phyloP scores from a whole-genome alignment of 2,329 filamentous ascomycete genomes.

The Raffaelea arxii region DNA sequence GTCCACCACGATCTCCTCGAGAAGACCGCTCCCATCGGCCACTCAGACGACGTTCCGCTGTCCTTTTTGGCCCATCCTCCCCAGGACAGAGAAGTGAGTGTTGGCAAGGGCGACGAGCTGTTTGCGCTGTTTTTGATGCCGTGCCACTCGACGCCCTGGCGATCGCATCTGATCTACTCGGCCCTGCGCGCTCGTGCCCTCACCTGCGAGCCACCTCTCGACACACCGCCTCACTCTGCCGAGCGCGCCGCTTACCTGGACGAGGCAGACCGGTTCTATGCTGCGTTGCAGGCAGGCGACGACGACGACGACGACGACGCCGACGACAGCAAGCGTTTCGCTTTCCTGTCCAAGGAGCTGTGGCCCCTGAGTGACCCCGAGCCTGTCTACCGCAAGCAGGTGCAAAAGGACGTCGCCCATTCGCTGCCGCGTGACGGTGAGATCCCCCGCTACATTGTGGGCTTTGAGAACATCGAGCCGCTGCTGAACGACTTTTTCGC shows the following conservation, averaged over 20 bases:
- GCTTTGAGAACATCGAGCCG: slow-evolving; percentile 48
- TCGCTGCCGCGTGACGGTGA: slow-evolving; percentile 16
- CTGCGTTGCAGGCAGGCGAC: slow-evolving; percentile 30
- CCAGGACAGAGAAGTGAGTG: background rate
- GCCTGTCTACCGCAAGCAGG: background rate
- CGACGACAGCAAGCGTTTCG: background rate
- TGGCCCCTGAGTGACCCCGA: slow-evolving; percentile 22
- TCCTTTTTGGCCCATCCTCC: slow-evolving; percentile 13
- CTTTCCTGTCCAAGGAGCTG: slow-evolving; percentile 48
- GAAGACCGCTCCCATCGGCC: slow-evolving; percentile 21
- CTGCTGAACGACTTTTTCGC: slow-evolving; percentile 35
- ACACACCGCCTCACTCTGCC: slow-evolving; percentile 45
- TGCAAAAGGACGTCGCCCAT: background rate
- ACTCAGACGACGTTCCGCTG: slow-evolving; percentile 16
- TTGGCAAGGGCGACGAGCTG: slow-evolving; percentile 30
- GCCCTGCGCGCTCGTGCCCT: slow-evolving; percentile 71
- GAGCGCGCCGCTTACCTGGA: slow-evolving; percentile 66
- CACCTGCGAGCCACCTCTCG: slow-evolving; percentile 80
- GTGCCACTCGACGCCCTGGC: slow-evolving; percentile 94
- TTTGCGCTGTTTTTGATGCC: slow-evolving; percentile 83
- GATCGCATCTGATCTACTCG: slow-evolving; percentile 72
- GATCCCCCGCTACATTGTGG: slow-evolving; percentile 49
- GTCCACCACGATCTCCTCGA: slow-evolving; percentile 36
- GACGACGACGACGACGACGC: background rate
- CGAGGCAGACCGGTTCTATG: slow-evolving; percentile 88